phyloP scores from a whole-genome alignment of 345 rosid species.

The Linum tenue region DNA sequence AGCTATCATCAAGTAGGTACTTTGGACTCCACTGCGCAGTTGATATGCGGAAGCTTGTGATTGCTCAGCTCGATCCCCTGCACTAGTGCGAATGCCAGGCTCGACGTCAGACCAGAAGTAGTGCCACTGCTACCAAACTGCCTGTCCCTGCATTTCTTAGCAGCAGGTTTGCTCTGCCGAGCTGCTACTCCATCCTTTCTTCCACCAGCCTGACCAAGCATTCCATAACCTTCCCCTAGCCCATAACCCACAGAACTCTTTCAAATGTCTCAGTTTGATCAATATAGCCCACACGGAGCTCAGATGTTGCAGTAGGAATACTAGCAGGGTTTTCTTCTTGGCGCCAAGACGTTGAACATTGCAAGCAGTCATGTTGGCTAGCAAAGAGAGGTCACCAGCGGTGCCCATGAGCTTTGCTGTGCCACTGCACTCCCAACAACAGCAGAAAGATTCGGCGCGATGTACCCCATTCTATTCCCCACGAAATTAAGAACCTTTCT shows the following conservation, averaged over 20 bases:
- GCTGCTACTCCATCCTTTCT: no score
- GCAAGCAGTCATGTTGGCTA: slow-evolving; percentile 98
- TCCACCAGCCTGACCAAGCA: no score
- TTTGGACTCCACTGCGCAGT: slow-evolving; percentile 8
- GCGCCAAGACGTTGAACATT: slow-evolving; percentile 90
- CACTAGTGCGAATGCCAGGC: no score
- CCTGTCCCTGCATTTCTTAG: no score
- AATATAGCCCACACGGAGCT: slow-evolving; percentile 69
- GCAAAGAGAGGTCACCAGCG: slow-evolving; percentile 84
- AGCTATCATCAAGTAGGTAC: no score
- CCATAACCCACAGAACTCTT: slow-evolving; percentile 18
- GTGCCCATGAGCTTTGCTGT: slow-evolving; percentile 88
- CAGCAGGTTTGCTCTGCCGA: no score
- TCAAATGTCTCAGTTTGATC: slow-evolving; percentile 84
- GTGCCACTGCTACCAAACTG: no score
- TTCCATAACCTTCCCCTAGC: no score
- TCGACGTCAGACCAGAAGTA: no score
- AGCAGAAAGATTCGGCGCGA: slow-evolving; percentile 77
- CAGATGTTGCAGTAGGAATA: slow-evolving; percentile 65
- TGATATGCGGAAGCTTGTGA: no score
- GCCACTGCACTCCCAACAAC: no score
- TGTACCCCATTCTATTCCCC: slow-evolving; percentile 89
- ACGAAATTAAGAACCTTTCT: slow-evolving; percentile 92
- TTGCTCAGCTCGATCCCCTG: no score
- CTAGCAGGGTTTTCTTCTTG: slow-evolving; percentile 93